phyloP scores from a whole-genome alignment of 352 stramenopile species.

The Halophytophthora batemanensis region DNA sequence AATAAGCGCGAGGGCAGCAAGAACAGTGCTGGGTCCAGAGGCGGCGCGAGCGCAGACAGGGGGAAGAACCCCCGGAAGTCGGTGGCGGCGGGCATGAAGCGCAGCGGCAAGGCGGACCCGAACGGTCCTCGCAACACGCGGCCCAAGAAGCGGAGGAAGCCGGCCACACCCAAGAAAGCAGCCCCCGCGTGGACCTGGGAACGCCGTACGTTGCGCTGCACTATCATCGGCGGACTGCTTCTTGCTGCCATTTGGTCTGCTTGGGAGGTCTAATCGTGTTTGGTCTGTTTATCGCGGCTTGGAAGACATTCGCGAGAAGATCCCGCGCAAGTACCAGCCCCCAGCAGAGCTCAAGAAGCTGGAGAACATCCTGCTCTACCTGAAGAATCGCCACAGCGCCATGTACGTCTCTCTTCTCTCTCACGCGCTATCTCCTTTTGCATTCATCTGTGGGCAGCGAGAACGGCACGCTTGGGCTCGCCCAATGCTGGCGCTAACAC shows the following conservation, averaged over 20 bases:
- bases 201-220: constrained; percentile 42
- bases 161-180: constrained; percentile 20
- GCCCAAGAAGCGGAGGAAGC: constrained; percentile 26
- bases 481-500: too few relatives aligned
- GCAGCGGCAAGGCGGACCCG: constrained; percentile 17
- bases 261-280: neutral
- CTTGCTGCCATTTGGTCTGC: neutral
- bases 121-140: constrained; percentile 9
- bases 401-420: constrained; percentile 44
- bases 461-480: too few relatives aligned
- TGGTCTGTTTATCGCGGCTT: neutral
- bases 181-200: constrained; percentile 75
- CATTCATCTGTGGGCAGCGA: too few relatives aligned
- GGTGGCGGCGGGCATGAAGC: constrained; percentile 19
- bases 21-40: constrained; percentile 9
- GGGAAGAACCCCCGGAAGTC: constrained; percentile 3
- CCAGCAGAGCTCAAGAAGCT: constrained; percentile 79
- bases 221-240: neutral
- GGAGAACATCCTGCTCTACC: constrained; percentile 83
- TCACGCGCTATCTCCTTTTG: too few relatives aligned
- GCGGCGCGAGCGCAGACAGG: constrained; percentile 1
- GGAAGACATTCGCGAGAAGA: constrained; percentile 68
- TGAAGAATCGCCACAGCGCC: constrained; percentile 76
- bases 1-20: constrained; percentile 4
- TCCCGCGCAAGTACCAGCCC: constrained; percentile 84